phyloP scores from a whole-genome alignment of 2,329 filamentous ascomycete genomes.

The Pseudocercospora cruenta region DNA sequence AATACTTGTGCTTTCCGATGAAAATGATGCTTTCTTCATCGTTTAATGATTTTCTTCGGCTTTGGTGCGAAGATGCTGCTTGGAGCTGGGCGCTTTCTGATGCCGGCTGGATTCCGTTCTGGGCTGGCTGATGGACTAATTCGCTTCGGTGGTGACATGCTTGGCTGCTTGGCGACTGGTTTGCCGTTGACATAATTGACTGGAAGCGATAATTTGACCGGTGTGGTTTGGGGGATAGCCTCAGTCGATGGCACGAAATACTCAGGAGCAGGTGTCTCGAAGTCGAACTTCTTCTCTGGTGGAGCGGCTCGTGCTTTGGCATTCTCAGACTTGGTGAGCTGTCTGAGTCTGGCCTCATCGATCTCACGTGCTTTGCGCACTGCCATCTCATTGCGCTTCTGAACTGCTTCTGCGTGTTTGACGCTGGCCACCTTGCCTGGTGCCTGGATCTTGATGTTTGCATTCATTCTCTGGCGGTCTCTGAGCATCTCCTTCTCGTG shows the following conservation, averaged over 20 bases:
- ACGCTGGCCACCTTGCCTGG: constrained; percentile 10
- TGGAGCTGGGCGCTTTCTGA: constrained; percentile 30
- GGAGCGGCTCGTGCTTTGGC: constrained; percentile 6
- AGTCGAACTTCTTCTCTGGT: constrained; percentile 19
- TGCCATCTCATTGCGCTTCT: constrained; percentile 19
- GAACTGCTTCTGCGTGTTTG: constrained; percentile 15
- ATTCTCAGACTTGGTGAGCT: constrained; percentile 21
- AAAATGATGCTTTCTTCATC: background rate
- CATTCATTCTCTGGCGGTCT: constrained; percentile 18
- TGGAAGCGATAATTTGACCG: background rate
- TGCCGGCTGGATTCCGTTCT: constrained; percentile 14
- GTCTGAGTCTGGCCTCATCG: constrained; percentile 26
- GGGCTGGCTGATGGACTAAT: constrained; percentile 21
- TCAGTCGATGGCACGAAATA: constrained; percentile 8
- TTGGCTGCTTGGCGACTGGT: background rate
- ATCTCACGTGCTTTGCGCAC: constrained; percentile 21
- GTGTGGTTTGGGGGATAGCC: background rate
- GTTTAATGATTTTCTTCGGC: constrained; percentile 5
- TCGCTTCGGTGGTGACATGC: constrained; percentile 13
- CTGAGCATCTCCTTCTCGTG: constrained; percentile 22
- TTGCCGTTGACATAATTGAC: constrained; percentile 1
- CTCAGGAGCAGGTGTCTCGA: constrained; percentile 4
- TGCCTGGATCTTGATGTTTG: constrained; percentile 19
- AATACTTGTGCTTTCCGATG: background rate
- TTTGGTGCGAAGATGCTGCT: constrained; percentile 9